These are phyloP conservation scores for Graphilbum sp. DNA, from an alignment of 2,329 filamentous ascomycete species.

Conservation along the genomic window DNA sequence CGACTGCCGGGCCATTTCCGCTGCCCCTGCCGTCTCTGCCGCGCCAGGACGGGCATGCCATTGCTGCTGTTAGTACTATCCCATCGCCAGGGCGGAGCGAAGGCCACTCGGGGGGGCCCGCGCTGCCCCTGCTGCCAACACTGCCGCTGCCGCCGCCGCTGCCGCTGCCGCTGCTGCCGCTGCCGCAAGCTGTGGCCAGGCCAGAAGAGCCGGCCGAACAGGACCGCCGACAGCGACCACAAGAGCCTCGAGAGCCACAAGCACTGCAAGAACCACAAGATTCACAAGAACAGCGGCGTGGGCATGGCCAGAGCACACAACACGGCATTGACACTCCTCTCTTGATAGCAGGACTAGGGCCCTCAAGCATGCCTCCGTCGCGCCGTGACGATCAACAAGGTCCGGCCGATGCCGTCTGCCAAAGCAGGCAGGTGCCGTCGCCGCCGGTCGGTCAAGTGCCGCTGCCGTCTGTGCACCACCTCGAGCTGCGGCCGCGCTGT, in stretches of 20 bases:
- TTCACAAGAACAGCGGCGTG: not conserved
- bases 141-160: not conserved
- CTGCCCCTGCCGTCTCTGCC: not conserved
- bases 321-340: slow-evolving; percentile 2
- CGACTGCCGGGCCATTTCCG: not conserved
- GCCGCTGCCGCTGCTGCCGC: not conserved
- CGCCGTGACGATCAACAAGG: not conserved
- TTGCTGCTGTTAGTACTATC: slow-evolving; percentile 3
- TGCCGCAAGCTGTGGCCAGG: not conserved
- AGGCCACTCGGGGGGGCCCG: not conserved
- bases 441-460: not conserved
- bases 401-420: not conserved
- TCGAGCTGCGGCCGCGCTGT: slow-evolving; percentile 9
- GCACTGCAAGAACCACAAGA: not conserved
- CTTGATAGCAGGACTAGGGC: not conserved
- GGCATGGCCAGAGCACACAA: not conserved
- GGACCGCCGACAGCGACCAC: not conserved
- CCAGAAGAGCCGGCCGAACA: not conserved
- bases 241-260: not conserved
- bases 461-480: slow-evolving; percentile 3
- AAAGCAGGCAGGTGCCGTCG: not conserved
- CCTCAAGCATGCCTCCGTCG: too few relatives aligned
- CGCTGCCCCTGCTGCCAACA: not conserved
- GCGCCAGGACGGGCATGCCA: too few relatives aligned
- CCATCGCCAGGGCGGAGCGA: not conserved